These are phyloP conservation scores for Aspergillus brasiliensis DNA, from an alignment of 2,329 filamentous ascomycete species.

Conservation along the genomic window DNA sequence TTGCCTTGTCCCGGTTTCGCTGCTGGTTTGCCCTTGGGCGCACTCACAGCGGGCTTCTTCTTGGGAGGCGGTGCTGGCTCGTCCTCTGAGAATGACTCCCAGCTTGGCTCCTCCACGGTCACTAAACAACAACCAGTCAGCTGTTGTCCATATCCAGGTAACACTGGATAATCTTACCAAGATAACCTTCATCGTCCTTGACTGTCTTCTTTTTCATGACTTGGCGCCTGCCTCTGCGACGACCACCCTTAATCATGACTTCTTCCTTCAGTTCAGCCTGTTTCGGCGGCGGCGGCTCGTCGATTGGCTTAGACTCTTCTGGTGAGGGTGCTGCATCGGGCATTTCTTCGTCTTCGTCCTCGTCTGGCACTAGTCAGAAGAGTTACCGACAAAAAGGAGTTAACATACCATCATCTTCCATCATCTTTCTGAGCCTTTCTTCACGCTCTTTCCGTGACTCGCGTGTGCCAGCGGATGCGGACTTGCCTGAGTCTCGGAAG, in stretches of 20 bases:
- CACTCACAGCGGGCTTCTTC: constrained; percentile 48
- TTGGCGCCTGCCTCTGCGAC: constrained; percentile 73
- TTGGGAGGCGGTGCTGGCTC: constrained; percentile 61
- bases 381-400: constrained; percentile 38
- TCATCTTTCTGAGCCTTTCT: constrained; percentile 70
- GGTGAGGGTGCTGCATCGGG: constrained; percentile 53
- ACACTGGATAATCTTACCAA: constrained; percentile 60
- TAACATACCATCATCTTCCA: constrained; percentile 62
- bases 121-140: constrained; percentile 55
- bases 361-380: constrained; percentile 26
- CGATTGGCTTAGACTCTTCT: constrained; percentile 40
- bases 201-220: constrained; percentile 86
- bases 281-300: constrained; percentile 39
- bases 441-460: constrained; percentile 64
- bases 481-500: constrained; percentile 45
- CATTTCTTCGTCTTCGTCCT: constrained; percentile 56
- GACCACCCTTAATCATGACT: constrained; percentile 61
- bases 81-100: constrained; percentile 94
- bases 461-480: constrained; percentile 39
- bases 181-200: constrained; percentile 85
- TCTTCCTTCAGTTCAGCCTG: constrained; percentile 53
- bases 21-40: constrained; percentile 56
- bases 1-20: constrained; percentile 65
- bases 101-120: constrained; percentile 78
- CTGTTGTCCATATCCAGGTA: not conserved